Evolutionary conservation across 345 rosid genomes (phyloP).

Genomic region (Lepidium sativum): DNA sequence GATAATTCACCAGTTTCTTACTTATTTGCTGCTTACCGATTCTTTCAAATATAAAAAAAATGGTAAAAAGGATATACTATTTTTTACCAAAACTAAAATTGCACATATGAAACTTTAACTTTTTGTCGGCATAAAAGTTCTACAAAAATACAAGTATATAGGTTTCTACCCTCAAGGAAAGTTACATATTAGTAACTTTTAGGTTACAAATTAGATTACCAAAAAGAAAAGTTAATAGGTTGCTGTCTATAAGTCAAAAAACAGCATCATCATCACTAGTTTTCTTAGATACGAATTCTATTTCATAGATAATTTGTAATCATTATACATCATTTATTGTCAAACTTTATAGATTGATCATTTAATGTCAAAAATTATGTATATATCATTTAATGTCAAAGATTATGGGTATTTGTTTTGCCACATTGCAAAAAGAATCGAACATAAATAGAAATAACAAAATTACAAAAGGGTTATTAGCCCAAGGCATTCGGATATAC

Average conservation of each 20-base stretch:
- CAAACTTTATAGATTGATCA: slow-evolving; percentile 1
- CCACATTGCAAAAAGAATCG: background rate
- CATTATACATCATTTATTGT: slow-evolving; percentile 18
- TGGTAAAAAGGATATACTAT: background rate
- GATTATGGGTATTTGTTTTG: too few relatives aligned
- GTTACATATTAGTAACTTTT: background rate
- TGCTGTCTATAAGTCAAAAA: slow-evolving; percentile 13
- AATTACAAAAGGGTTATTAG: too few relatives aligned
- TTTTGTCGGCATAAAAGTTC: background rate
- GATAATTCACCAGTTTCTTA: background rate
- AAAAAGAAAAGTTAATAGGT: slow-evolving; percentile 5
- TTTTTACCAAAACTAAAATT: background rate
- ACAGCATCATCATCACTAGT: slow-evolving; percentile 25
- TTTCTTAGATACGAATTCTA: slow-evolving; percentile 17
- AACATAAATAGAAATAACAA: background rate
- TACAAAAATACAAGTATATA: background rate
- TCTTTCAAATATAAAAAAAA: background rate
- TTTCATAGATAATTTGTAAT: background rate
- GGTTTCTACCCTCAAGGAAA: background rate
- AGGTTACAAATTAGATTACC: background rate
- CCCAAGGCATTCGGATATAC: too few relatives aligned
- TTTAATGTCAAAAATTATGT: background rate
- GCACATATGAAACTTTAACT: background rate
- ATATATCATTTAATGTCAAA: slow-evolving; percentile 11
- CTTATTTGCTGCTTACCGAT: background rate